Evolutionary conservation across 768 basidiomycete species (phyloP), one percentile per base, ranked within the genome.

Genomic region (Tubosaeta sp.): DNA sequence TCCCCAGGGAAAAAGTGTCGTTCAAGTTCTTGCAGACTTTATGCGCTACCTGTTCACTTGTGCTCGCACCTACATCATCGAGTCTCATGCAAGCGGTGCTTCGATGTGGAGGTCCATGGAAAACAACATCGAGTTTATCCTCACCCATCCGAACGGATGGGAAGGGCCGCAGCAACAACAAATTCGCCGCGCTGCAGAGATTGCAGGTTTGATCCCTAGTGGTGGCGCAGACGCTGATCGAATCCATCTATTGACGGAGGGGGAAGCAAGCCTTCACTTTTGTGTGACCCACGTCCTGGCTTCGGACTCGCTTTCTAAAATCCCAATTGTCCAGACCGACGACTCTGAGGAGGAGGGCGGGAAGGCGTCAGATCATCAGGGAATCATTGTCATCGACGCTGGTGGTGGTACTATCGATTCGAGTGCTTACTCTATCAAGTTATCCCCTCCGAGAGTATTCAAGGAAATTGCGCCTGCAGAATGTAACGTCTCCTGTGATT

Each of bases 351-450:
- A 53, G 0, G 53, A 57, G 5, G 48, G 7, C 0, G 49, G 37
- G 12, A 32, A 49, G 12, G 50, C 34, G 9, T 25, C 56, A 71
- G 76, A 63, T 3, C 66, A 65, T 0, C 52, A 68, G 22, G 70
- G 69, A 0, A 54, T 78, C 7, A 63, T 78, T 16, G 60, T 80
- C 9, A 67, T 79, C n/a, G 79, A 80, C 59, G 62, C 58, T 22
- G 80, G 78, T 12, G 73, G 76, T 1, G 67, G 32, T 13, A 33
- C 32, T 10, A 33, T 33, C 12, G 32, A 33, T 33, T 33, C 12
- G 11, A 33, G 32, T 50, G 71, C 65, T 27, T 74, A 63, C 63
- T 66, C 54, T 4, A 57, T 63, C 35, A 65, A 55, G 6, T 26
- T 64, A 5, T 63, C 57, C 2, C 56, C 59, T 1, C 48, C 55